Percentiles rank a stretch among this genome's conserved stretches.
Evolutionary conservation across 306 rosid genomes (phyloP).

Genomic region (Fragaria iinumae): DNA sequence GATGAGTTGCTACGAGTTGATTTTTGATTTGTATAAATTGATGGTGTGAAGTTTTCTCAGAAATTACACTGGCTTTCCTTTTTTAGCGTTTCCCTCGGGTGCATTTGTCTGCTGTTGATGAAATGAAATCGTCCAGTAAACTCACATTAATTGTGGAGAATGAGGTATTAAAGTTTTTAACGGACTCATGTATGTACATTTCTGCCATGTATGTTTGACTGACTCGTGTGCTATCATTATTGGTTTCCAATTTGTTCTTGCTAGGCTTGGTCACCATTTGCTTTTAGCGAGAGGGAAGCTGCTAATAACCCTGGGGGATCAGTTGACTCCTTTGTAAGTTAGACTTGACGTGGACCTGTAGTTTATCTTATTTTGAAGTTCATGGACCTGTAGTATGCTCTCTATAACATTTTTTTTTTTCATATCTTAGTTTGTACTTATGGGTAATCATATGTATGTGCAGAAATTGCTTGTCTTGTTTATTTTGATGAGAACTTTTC

Average conservation of each 20-base stretch:
- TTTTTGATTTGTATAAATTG: slow-evolving; percentile 12
- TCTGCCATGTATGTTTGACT: background rate
- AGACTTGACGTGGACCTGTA: slow-evolving; percentile 25
- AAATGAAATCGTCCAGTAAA: slow-evolving; percentile 24
- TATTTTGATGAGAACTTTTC: background rate
- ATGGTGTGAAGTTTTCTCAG: slow-evolving; percentile 21
- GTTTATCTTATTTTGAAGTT: slow-evolving; percentile 17
- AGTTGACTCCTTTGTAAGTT: slow-evolving; percentile 70
- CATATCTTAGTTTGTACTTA: background rate
- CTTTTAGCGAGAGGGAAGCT: slow-evolving; percentile 34
- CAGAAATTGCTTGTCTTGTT: background rate
- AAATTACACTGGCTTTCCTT: background rate
- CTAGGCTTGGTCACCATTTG: slow-evolving; percentile 73
- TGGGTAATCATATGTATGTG: background rate
- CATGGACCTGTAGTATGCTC: background rate
- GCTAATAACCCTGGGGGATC: slow-evolving; percentile 34
- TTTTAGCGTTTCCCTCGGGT: slow-evolving; percentile 63
- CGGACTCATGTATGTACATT: no score
- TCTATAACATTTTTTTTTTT: background rate
- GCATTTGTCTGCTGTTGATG: slow-evolving; percentile 33
- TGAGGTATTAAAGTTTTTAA: slow-evolving; percentile 47
- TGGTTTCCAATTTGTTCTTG: slow-evolving; percentile 16
- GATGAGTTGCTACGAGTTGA: background rate
- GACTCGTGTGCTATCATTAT: background rate
- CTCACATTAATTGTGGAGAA: slow-evolving; percentile 48